Conservation (phyloP, 2,329 filamentous ascomycete species). For the Celoporthe dispersa region DNA sequence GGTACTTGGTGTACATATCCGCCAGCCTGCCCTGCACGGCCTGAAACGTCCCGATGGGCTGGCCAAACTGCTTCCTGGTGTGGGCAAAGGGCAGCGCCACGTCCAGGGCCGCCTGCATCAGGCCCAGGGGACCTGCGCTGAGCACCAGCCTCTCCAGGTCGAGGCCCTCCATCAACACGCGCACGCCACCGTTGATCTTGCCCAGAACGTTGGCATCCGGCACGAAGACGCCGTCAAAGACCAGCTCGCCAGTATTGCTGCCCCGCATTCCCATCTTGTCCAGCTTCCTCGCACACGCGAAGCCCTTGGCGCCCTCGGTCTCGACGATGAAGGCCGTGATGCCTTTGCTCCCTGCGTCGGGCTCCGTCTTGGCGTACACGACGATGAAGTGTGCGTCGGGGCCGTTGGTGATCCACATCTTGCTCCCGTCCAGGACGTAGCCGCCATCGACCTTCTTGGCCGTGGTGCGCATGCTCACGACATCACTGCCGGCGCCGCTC, state of each 20-base stretch:
- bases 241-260: conserved; percentile 91
- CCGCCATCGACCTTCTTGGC: conserved; percentile 83
- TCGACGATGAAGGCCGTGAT: conserved; percentile 95
- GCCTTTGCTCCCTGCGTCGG: conserved; percentile 79
- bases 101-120: conserved; percentile 93
- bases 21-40: conserved; percentile 90
- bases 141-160: conserved; percentile 93
- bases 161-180: conserved; percentile 93
- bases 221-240: conserved; percentile 90
- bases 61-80: conserved; percentile 84
- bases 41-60: conserved; percentile 88
- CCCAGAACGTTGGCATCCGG: conserved; percentile 83
- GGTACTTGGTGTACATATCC: conserved; percentile 96
- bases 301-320: conserved; percentile 67
- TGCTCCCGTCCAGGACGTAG: conserved; percentile 83
- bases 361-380: conserved; percentile 95
- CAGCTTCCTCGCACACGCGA: conserved; percentile 85
- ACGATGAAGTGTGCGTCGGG: conserved; percentile 92
- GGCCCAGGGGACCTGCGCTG: conserved; percentile 84
- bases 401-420: conserved; percentile 99
- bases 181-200: conserved; percentile 77
- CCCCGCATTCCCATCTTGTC: conserved; percentile 99
- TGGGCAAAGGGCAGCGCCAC: conserved; percentile 87
- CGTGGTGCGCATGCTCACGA: conserved; percentile 91
- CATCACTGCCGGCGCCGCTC: conserved; percentile 86